A percentile compares a stretch with the other conserved stretches of the same genome.
Evolutionary conservation across 257 asterid genomes (phyloP).

Genomic region (Linaria vulgaris): DNA sequence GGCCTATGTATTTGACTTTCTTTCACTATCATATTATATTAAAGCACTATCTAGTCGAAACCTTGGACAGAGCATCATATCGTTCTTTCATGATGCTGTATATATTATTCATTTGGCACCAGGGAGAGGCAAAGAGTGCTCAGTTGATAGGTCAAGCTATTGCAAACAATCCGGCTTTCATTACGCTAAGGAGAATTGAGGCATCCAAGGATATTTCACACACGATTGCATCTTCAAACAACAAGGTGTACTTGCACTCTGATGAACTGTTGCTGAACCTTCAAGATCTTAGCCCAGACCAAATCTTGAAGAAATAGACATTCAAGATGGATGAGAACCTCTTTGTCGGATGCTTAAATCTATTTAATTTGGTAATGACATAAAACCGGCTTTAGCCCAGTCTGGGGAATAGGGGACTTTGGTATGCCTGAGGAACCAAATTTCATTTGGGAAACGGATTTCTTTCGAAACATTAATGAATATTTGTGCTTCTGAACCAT

Average conservation of each 20-base stretch:
- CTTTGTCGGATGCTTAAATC: background rate
- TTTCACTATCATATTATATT: no score
- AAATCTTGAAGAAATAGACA: constrained; percentile 15
- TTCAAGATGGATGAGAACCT: background rate
- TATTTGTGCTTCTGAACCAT: no score
- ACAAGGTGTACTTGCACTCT: constrained; percentile 49
- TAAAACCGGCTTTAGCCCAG: background rate
- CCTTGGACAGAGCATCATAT: no score
- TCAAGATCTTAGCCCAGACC: constrained; percentile 29
- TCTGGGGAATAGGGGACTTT: background rate
- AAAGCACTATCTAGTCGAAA: no score
- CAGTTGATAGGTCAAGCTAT: constrained; percentile 63
- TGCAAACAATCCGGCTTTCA: constrained; percentile 53
- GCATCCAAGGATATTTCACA: constrained; percentile 55
- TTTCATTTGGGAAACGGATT: background rate
- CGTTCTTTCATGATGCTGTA: background rate
- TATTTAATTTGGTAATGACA: background rate
- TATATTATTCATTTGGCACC: constrained; percentile 20
- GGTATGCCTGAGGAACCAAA: background rate
- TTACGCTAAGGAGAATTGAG: constrained; percentile 49
- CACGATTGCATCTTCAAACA: constrained; percentile 34
- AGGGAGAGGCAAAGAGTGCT: constrained; percentile 69
- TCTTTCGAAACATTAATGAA: no score
- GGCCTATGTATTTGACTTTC: no score
- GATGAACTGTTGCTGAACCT: constrained; percentile 50